Evolutionary conservation across 73 alveolate genomes (phyloP).

Genomic region (Paraurostyla sp.): DNA sequence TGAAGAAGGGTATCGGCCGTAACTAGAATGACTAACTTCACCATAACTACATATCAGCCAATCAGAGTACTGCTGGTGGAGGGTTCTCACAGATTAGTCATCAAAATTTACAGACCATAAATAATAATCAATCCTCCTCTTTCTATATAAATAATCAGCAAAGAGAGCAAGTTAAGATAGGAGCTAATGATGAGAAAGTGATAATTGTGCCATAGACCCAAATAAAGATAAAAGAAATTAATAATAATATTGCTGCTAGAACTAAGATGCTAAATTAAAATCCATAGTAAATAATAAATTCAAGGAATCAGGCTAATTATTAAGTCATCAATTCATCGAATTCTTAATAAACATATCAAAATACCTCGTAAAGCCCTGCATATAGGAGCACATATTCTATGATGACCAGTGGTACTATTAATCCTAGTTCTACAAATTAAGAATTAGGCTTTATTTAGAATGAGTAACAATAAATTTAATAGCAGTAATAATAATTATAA

Average conservation of each 20-base stretch:
- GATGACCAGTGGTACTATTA: background rate
- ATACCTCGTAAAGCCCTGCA: background rate
- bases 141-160: background rate
- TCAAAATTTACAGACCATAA: background rate
- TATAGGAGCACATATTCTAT: conserved; percentile 10
- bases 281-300: too few species aligned
- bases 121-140: background rate
- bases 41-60: background rate
- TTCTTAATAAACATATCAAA: conserved; percentile 1
- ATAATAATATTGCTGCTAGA: background rate
- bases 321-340: background rate
- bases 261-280: background rate
- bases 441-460: too few species aligned
- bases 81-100: too few species aligned
- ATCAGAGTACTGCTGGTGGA: conserved; percentile 4
- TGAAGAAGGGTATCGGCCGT: conserved; percentile 6
- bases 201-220: background rate
- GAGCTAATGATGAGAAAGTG: too few species aligned
- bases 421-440: too few species aligned
- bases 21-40: background rate
- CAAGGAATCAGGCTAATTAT: background rate
- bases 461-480: too few species aligned
- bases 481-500: too few species aligned
- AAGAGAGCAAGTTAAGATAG: background rate
- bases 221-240: background rate